Conservation (phyloP, 306 rosid species). For the Mimosa bimucronata region DNA sequence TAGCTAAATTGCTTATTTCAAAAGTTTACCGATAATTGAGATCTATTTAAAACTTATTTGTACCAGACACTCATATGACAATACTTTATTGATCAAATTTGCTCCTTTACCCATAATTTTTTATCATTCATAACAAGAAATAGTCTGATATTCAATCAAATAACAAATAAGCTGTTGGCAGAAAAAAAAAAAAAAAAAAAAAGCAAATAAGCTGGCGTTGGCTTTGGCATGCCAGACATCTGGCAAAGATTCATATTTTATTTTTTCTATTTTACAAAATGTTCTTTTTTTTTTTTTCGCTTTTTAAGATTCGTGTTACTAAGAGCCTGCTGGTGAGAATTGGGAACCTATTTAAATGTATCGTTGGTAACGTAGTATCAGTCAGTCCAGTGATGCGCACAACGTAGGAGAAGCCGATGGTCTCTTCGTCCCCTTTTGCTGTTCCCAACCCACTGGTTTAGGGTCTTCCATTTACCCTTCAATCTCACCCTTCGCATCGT, state of each 20-base stretch:
- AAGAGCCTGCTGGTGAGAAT: background rate
- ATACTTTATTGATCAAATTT: too few relatives aligned
- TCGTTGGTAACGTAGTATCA: background rate
- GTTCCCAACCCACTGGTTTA: background rate
- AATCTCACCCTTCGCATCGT: background rate
- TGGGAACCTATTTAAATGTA: slow-evolving; percentile 12
- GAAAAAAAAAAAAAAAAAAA: too few relatives aligned
- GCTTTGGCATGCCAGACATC: background rate
- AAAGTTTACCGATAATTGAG: too few relatives aligned
- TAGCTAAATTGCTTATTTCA: too few relatives aligned
- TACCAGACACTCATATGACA: too few relatives aligned
- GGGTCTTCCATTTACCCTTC: background rate
- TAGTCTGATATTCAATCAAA: too few relatives aligned
- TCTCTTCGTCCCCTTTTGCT: background rate
- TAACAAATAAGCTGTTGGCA: too few relatives aligned
- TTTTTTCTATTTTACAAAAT: background rate
- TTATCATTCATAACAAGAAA: too few relatives aligned
- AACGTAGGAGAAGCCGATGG: background rate
- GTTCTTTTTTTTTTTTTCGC: background rate
- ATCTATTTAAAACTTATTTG: too few relatives aligned
- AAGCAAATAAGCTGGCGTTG: background rate
- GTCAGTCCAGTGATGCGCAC: background rate
- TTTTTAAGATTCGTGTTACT: background rate
- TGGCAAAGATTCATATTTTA: too few relatives aligned
- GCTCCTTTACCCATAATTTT: too few relatives aligned